Evolutionary conservation across 257 asterid genomes (phyloP).

Genomic region (Cruciata laevipes): DNA sequence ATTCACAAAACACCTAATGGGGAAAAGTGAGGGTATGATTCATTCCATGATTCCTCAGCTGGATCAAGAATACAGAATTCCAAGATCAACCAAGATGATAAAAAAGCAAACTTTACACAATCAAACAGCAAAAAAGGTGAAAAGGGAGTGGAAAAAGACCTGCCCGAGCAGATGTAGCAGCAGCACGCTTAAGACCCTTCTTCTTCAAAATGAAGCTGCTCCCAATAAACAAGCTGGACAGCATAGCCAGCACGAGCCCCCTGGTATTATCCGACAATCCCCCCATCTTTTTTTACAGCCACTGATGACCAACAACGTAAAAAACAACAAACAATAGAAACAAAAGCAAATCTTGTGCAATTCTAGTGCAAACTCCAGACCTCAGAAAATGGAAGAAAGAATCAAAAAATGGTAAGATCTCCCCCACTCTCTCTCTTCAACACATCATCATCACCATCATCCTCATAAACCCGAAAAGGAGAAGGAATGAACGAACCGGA

Average conservation of each 20-base stretch:
- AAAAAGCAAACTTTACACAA: not conserved
- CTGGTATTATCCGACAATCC: slow-evolving; percentile 63
- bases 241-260: slow-evolving; percentile 72
- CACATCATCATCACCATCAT: not conserved
- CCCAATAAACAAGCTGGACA: slow-evolving; percentile 85
- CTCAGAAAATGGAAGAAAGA: not conserved
- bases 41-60: not conserved
- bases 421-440: slow-evolving; percentile 6
- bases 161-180: slow-evolving; percentile 61
- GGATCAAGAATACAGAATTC: slow-evolving; percentile 6
- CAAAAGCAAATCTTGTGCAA: slow-evolving; percentile 1
- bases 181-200: slow-evolving; percentile 89
- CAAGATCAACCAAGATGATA: not conserved
- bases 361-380: not conserved
- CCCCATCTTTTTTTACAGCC: slow-evolving; percentile 12
- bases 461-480: not conserved
- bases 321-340: slow-evolving; percentile 6
- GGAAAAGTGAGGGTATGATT: not conserved
- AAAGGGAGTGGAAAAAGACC: slow-evolving; percentile 26
- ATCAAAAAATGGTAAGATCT: slow-evolving; percentile 9
- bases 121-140: not conserved
- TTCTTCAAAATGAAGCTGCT: slow-evolving; percentile 83
- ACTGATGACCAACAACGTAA: not conserved
- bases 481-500: not conserved
- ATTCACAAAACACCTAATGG: not conserved